Evolutionary conservation across 2,329 filamentous ascomycete species (phyloP).

Genomic region (Phyllosticta paracitricarpa): DNA sequence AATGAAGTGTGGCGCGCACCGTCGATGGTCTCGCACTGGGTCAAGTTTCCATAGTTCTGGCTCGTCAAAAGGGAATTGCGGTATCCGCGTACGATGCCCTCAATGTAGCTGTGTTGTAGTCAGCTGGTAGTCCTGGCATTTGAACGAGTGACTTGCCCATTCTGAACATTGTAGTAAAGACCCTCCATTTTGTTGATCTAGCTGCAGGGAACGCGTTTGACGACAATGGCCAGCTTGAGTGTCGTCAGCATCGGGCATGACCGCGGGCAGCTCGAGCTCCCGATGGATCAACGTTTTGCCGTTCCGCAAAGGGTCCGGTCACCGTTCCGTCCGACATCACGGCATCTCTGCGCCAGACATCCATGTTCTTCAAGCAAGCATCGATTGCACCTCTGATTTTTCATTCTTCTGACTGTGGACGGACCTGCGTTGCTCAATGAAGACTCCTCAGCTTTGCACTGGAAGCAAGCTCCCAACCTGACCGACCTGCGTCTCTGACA

Average conservation of each 20-base stretch:
- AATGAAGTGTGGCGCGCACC: slow-evolving; percentile 45
- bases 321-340: background rate
- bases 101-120: slow-evolving; percentile 62
- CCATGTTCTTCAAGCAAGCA: too few relatives aligned
- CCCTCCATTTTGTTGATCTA: slow-evolving; percentile 60
- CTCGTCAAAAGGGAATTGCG: slow-evolving; percentile 84
- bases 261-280: background rate
- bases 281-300: background rate
- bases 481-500: too few relatives aligned
- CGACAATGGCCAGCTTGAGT: background rate
- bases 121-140: slow-evolving; percentile 11
- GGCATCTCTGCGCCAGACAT: too few relatives aligned
- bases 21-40: slow-evolving; percentile 95
- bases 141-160: slow-evolving; percentile 51
- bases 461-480: too few relatives aligned
- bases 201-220: background rate
- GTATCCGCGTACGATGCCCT: slow-evolving; percentile 95
- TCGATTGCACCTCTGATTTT: too few relatives aligned
- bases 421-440: too few relatives aligned
- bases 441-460: too few relatives aligned
- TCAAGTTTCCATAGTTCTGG: slow-evolving; percentile 89
- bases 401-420: too few relatives aligned
- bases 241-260: background rate
- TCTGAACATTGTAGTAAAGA: slow-evolving; percentile 88
- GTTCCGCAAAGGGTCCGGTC: background rate